Base-by-base conservation (phyloP, 2,329 filamentous ascomycete genomes). In the Stachybotrys echinatus region DNA sequence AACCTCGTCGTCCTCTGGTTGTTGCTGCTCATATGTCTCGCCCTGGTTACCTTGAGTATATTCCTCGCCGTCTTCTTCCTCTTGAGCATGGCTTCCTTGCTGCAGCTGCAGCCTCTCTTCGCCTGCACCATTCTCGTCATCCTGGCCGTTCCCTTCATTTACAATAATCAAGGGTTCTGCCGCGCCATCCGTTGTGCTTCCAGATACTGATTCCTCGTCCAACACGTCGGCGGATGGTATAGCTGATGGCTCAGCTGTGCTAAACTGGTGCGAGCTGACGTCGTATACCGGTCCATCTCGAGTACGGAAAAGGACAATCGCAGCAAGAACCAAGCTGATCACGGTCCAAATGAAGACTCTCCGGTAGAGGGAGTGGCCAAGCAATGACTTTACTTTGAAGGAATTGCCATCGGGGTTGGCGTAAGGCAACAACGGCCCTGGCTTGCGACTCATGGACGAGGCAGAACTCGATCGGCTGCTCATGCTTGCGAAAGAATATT, bases 361-460 rank as follows among this genome's bases (percentile, higher is more conserved):
- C 39, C 76, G 71, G 57, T 80, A 80, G 34, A 80, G 65, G 55
- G 73, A 78, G 57, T 78, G 73, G 14, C 76, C 67, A n/a, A 81
- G 59, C 12, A 81, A 55, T 6, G 73, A 64, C 52, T 70, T 72
- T 20, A 77, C 60, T 48, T 72, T 65, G 45, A 76, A 61, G 48
- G 63, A 68, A 18, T 68, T 62, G 54, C 70, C 68, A 45, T 69
- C 63, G 12, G 62, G 58, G 40, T 59, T 61, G 27, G 62, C 58
- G 48, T 64, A 65, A 2, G 68, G 68, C 17, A 71, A 51, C 40
- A 71, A 48, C 21, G 63, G 59, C 19, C 69, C 66, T 46, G 60
- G 57, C 45, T 65, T 65, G 52, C 61, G 60, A 50, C 60, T 59
- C 27, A 57, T 51, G 17, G 63, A 63, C 44, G 56, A 55, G 50